These are phyloP conservation scores for Vicia sativa DNA, from an alignment of 306 rosid species.

Conservation along the genomic window DNA sequence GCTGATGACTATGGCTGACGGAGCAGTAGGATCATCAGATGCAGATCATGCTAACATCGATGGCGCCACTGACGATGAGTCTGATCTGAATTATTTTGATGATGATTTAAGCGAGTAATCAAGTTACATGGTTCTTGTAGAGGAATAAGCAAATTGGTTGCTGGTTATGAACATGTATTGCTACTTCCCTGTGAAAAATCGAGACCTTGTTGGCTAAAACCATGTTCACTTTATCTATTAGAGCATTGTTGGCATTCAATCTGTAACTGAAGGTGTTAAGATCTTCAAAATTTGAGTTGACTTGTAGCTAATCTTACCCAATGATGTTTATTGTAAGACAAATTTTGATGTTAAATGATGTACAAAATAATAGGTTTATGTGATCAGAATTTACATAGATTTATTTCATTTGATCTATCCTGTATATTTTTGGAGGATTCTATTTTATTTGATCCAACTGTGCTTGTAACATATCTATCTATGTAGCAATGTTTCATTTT, in stretches of 20 bases:
- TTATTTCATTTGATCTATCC: not conserved
- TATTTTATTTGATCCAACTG: too few species aligned
- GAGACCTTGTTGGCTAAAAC: not conserved
- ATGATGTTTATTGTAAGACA: slow-evolving; percentile 33
- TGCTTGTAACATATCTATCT: too few species aligned
- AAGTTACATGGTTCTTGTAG: slow-evolving; percentile 33
- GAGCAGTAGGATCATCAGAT: slow-evolving; percentile 51
- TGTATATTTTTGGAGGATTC: not conserved
- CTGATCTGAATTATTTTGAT: slow-evolving; percentile 70
- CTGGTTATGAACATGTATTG: slow-evolving; percentile 11
- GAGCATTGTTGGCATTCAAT: not conserved
- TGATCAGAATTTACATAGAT: slow-evolving; percentile 20
- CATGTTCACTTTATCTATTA: slow-evolving; percentile 24
- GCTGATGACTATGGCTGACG: slow-evolving; percentile 52
- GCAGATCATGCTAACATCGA: slow-evolving; percentile 51
- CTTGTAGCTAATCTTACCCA: slow-evolving; percentile 17
- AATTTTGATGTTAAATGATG: slow-evolving; percentile 18
- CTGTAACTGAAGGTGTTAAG: not conserved
- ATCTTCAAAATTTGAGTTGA: not conserved
- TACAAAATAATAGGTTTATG: slow-evolving; percentile 16
- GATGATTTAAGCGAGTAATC: slow-evolving; percentile 69
- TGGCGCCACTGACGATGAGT: slow-evolving; percentile 65
- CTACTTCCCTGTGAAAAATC: slow-evolving; percentile 31
- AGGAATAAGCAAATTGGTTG: slow-evolving; percentile 9
- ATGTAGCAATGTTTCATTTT: too few species aligned